A percentile compares a stretch with the other conserved stretches of the same genome.
Conservation (phyloP, 148 eudicot species). For the Dianthus caryophyllus region DNA sequence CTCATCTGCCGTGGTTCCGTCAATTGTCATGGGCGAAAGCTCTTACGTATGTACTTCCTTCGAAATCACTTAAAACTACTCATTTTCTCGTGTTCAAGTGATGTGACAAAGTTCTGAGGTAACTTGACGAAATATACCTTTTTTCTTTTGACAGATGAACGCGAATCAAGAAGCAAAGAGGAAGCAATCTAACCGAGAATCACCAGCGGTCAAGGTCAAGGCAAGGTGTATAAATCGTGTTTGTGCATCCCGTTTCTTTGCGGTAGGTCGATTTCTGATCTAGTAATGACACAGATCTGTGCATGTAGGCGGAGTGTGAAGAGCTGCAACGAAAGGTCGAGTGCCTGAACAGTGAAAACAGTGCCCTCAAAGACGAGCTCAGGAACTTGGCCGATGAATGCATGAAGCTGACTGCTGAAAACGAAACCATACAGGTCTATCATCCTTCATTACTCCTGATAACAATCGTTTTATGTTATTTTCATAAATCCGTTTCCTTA, state of each 20-base stretch:
- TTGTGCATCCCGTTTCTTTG: too few species aligned
- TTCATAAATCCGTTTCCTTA: background rate
- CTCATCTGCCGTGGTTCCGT: constrained; percentile 39
- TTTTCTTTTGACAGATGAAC: constrained; percentile 54
- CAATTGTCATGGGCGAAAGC: constrained; percentile 33
- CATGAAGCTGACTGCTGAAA: constrained; percentile 66
- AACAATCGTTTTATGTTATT: background rate
- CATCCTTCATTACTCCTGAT: background rate
- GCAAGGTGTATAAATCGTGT: constrained; percentile 84
- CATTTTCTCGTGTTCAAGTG: background rate
- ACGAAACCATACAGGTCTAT: constrained; percentile 61
- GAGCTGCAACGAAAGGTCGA: constrained; percentile 75
- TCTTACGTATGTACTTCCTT: constrained; percentile 34
- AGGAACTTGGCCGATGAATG: constrained; percentile 67
- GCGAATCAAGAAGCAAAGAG: constrained; percentile 86
- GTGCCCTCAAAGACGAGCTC: constrained; percentile 58
- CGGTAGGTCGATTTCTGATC: too few species aligned
- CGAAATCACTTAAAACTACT: background rate
- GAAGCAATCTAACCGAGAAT: constrained; percentile 94
- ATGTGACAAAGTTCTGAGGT: background rate
- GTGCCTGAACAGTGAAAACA: constrained; percentile 53
- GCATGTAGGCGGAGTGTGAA: constrained; percentile 77
- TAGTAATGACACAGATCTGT: constrained; percentile 7
- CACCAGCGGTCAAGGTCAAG: constrained; percentile 93
- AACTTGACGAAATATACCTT: too few species aligned